A percentile compares a stretch with the other conserved stretches of the same genome.
These are phyloP conservation scores for Pseudogymnoascus sp. DNA, from an alignment of 2,329 filamentous ascomycete species.

Conservation along the genomic window DNA sequence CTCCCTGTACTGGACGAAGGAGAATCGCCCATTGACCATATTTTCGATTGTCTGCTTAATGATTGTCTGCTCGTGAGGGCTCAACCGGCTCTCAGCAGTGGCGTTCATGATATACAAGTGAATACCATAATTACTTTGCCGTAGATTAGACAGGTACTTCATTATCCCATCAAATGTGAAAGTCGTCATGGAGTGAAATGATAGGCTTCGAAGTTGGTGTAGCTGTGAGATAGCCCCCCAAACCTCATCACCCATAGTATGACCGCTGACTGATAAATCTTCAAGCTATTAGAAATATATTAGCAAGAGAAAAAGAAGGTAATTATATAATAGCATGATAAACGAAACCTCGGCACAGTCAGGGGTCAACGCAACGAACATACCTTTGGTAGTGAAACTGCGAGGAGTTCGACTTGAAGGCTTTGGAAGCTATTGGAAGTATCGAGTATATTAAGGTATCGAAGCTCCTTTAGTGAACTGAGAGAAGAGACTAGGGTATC, in stretches of 20 bases:
- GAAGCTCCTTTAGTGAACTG: slow-evolving; percentile 43
- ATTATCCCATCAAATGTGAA: slow-evolving; percentile 47
- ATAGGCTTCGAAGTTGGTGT: slow-evolving; percentile 42
- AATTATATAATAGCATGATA: background rate
- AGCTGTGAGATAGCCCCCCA: slow-evolving; percentile 39
- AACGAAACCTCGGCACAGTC: background rate
- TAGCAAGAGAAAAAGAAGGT: background rate
- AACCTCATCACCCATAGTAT: slow-evolving; percentile 44
- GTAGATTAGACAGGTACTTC: slow-evolving; percentile 34
- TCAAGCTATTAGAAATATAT: slow-evolving; percentile 36
- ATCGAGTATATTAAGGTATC: slow-evolving; percentile 44
- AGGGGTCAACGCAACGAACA: slow-evolving; percentile 1
- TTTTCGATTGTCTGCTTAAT: slow-evolving; percentile 25
- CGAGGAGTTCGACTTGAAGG: slow-evolving; percentile 42
- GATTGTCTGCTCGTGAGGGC: slow-evolving; percentile 19
- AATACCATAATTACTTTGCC: slow-evolving; percentile 29
- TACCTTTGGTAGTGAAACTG: slow-evolving; percentile 32
- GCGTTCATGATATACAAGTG: slow-evolving; percentile 28
- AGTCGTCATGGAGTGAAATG: slow-evolving; percentile 46
- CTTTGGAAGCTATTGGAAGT: slow-evolving; percentile 45
- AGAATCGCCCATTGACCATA: slow-evolving; percentile 30
- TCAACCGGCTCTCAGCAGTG: slow-evolving; percentile 23
- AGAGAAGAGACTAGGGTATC: slow-evolving; percentile 45
- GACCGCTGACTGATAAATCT: slow-evolving; percentile 49
- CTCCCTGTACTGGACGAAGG: slow-evolving; percentile 28